Base-by-base conservation (phyloP, 768 basidiomycete genomes). In the Panaeolus cyanescens region DNA sequence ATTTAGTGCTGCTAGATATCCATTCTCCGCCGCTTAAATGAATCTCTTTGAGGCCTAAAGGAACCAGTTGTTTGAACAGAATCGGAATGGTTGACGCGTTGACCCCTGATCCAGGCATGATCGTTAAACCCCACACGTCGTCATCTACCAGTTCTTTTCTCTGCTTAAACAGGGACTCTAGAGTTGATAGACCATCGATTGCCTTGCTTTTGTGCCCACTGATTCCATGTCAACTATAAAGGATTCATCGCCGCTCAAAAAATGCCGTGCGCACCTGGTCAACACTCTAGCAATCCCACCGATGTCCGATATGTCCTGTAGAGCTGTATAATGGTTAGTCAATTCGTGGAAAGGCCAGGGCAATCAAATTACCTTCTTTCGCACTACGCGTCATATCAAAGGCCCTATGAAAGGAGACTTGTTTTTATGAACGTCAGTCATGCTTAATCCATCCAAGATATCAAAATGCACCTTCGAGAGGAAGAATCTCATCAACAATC, bases 101-200 rank as follows among this genome's bases (percentile, higher is more conserved):
- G 58, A 94, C 85, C 1, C 92, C 92, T 10, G 90, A 89, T 4
- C 92, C 92, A 2, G 91, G 88, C 63, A 93, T 82, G 54, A 95
- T 82, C 8, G 74, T 79, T 42, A 81, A 67, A 3, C 73, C 75
- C 75, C 77, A 79, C 12, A 73, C 68, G 37, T 75, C 73, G 13
- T 76, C 73, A n/a, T 75, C 74, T 17, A 75, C 68, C 10, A 78
- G 64, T n/a, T 72, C 64, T 56, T 75, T 73, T 54, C 76, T 74
- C 36, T 65, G 69, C 22, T 69, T 69, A 61, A 80, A 77, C 31
- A 87, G 71, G 39, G 72, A 68, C 58, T 77, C 64, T n/a, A 87
- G 65, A 0, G 69, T 70, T 25, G 76, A 56, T 25, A 87, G 68
- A 20, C 80, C 82, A 37, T 78, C 73, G 4, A 70, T 70, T 4